Evolutionary conservation across 805 yeast species (phyloP), one percentile per base, ranked within the genome.

Genomic region (Metschnikowia aberdeeniae): DNA sequence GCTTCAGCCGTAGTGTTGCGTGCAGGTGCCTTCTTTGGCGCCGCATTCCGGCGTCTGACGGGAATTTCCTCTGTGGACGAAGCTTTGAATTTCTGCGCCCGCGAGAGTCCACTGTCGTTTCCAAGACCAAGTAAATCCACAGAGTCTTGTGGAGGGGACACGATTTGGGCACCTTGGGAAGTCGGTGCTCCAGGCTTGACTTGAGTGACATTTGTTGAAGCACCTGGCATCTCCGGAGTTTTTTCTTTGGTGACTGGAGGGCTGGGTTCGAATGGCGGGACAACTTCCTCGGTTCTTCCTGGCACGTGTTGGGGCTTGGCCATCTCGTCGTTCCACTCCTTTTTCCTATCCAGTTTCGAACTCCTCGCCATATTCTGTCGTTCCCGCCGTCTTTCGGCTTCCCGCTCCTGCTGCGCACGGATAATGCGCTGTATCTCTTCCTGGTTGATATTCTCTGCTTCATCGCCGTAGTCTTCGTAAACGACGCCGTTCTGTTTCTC

Each of bases 391-490:
- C 42, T 31, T 12, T 39, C 36, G 13, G 19, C 22, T n/a, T 64
- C 71, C 46, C 70, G 65, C 34, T 61, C 59, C 31, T 51, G 56
- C 46, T 72, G 78, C 7, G 53, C 40, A 36, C 60, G 66, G 55
- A 74, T 68, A 36, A 71, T 64, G 13, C 57, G 52, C 34, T 66
- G 62, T 51, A 74, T 72, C 38, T 70, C 71, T 14, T 69, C 74
- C 28, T 60, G 60, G 42, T 75, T 67, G 43, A 75, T 64, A 45
- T 76, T 75, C 12, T 73, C 78, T 11, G 73, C 69, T 42, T 73
- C 80, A 1, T 70, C 66, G 1, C 78, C 78, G 45, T 73, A 77
- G 27, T 76, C 62, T 17, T 67, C 72, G 33, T 55, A 64, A 10
- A 62, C 65, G 8, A 67, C 70, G 3, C 72, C 70, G n/a, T 51